A percentile compares a stretch with the other conserved stretches of the same genome.
These are phyloP conservation scores for Elsinoe arachidis DNA, from an alignment of 2,329 filamentous ascomycete genomes.

Conservation along the genomic window DNA sequence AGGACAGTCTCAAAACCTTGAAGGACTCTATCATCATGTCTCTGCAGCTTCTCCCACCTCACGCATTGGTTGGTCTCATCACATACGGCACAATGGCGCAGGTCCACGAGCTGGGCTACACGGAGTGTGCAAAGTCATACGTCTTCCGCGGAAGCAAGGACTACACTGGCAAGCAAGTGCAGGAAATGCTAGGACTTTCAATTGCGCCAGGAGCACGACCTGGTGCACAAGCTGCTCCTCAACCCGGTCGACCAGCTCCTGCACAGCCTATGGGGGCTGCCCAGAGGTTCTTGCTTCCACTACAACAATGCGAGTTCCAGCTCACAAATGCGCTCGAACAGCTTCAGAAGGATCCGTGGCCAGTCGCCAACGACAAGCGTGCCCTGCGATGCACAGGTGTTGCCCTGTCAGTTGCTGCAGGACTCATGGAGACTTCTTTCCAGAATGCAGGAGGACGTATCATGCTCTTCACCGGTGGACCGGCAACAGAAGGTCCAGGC, in stretches of 20 bases:
- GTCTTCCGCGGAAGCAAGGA: constrained; percentile 98
- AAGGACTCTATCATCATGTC: constrained; percentile 85
- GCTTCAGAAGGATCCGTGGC: constrained; percentile 95
- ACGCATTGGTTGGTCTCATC: constrained; percentile 72
- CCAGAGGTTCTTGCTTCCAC: constrained; percentile 82
- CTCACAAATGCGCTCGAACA: constrained; percentile 93
- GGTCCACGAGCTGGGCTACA: constrained; percentile 96
- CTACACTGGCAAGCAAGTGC: constrained; percentile 96
- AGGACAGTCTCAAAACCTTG: constrained; percentile 71
- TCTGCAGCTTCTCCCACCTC: constrained; percentile 69
- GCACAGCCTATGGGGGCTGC: constrained; percentile 70
- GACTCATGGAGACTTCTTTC: constrained; percentile 87
- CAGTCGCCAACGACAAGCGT: constrained; percentile 86
- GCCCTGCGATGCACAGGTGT: constrained; percentile 89
- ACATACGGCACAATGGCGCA: constrained; percentile 94
- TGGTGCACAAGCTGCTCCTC: constrained; percentile 54
- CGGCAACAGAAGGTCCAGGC: constrained; percentile 90
- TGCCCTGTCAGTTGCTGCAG: constrained; percentile 89
- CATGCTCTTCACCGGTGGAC: constrained; percentile 94
- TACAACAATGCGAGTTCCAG: constrained; percentile 94
- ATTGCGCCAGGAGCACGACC: constrained; percentile 65
- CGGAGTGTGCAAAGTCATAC: constrained; percentile 96
- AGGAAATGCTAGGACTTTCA: constrained; percentile 86
- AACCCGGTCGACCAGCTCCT: constrained; percentile 54
- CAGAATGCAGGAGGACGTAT: constrained; percentile 90